Conservation (phyloP, 2,329 filamentous ascomycete genomes). For the Penicillium sp. region DNA sequence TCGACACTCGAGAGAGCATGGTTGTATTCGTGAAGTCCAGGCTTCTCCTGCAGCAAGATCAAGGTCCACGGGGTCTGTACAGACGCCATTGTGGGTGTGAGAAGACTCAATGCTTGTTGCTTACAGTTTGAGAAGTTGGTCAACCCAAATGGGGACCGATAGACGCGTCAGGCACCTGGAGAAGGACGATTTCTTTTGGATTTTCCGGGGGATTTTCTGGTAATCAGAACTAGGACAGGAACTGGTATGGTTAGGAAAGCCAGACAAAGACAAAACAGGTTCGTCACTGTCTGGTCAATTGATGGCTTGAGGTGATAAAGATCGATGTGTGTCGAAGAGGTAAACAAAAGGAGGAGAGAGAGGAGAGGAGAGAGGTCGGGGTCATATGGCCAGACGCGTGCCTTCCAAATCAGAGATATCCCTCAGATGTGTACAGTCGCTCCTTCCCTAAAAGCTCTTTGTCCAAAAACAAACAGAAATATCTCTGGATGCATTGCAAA, state of each 20-base stretch:
- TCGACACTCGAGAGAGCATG: slow-evolving; percentile 7
- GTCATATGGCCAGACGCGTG: not conserved
- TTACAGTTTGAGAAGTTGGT: not conserved
- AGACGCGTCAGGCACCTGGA: not conserved
- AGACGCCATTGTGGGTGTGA: slow-evolving; percentile 2
- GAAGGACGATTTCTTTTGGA: not conserved
- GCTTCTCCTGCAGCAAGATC: slow-evolving; percentile 5
- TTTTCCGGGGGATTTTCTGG: not conserved
- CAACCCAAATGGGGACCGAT: not conserved
- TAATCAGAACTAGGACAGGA: not conserved
- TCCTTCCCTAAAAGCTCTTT: not conserved
- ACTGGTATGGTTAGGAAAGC: not conserved
- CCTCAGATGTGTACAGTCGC: not conserved
- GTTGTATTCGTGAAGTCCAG: slow-evolving; percentile 10
- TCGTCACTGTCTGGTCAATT: not conserved
- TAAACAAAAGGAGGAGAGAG: not conserved
- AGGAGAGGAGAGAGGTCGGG: not conserved
- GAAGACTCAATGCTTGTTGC: not conserved
- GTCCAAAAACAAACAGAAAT: not conserved
- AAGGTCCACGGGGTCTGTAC: slow-evolving; percentile 1
- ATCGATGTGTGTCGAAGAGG: not conserved
- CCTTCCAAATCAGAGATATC: not conserved
- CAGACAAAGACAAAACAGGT: not conserved
- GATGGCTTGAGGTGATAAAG: not conserved
- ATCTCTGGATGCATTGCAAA: not conserved